A percentile compares a stretch with the other conserved stretches of the same genome.
phyloP scores from a whole-genome alignment of 495 filamentous ascomycete genomes.

The Aspergillus avenaceus region DNA sequence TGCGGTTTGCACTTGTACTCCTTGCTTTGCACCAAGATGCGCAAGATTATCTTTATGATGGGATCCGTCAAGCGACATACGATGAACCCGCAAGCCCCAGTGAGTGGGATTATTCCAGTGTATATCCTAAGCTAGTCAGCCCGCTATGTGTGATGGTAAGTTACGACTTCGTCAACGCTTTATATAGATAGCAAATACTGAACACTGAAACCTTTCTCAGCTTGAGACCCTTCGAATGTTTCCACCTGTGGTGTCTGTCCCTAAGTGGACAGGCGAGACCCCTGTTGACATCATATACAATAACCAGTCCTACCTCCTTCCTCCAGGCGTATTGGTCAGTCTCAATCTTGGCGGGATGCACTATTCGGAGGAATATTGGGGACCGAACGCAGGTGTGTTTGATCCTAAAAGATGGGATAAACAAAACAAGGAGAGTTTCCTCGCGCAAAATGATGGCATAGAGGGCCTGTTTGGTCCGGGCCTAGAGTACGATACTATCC shows the following conservation, averaged over 20 bases:
- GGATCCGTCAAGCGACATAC: slow-evolving; percentile 23
- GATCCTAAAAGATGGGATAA: slow-evolving; percentile 21
- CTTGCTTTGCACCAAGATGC: slow-evolving; percentile 32
- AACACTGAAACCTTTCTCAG: slow-evolving; percentile 7
- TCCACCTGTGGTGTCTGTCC: slow-evolving; percentile 24
- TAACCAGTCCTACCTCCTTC: slow-evolving; percentile 24
- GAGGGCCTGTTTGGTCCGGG: slow-evolving; percentile 3
- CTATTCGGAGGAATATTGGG: slow-evolving; percentile 39
- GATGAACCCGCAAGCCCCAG: slow-evolving; percentile 15
- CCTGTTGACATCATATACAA: slow-evolving; percentile 8
- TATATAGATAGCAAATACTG: too few species aligned
- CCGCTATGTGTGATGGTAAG: slow-evolving; percentile 28
- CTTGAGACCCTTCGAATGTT: slow-evolving; percentile 38
- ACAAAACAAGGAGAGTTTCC: slow-evolving; percentile 5
- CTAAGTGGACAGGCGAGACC: slow-evolving; percentile 24
- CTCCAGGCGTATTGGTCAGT: slow-evolving; percentile 28
- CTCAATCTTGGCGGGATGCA: slow-evolving; percentile 33
- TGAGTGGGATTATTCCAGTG: slow-evolving; percentile 29
- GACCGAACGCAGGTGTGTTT: slow-evolving; percentile 22
- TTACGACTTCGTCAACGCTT: background rate
- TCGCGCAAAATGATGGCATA: slow-evolving; percentile 1
- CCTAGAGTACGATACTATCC: slow-evolving; percentile 26
- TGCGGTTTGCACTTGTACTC: slow-evolving; percentile 33
- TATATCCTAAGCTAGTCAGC: slow-evolving; percentile 27
- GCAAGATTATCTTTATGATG: slow-evolving; percentile 35